phyloP scores from a whole-genome alignment of 805 yeast genomes.

The Geotrichum ghanense region DNA sequence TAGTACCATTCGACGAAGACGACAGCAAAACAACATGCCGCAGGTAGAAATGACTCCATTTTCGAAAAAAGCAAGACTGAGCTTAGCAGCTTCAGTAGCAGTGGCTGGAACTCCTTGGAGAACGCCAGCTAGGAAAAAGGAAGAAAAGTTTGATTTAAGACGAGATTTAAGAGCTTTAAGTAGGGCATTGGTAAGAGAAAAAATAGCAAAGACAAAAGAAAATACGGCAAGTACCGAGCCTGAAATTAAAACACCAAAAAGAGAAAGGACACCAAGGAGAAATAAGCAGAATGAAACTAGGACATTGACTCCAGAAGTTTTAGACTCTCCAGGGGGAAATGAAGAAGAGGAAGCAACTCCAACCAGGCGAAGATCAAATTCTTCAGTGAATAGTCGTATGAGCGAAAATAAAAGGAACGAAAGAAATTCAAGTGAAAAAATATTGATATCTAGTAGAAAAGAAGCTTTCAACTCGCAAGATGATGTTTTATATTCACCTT shows the following conservation, averaged over 20 bases:
- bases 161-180: constrained; percentile 15
- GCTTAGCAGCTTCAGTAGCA: not conserved
- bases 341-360: not conserved
- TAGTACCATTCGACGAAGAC: constrained; percentile 3
- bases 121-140: not conserved
- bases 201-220: constrained; percentile 1
- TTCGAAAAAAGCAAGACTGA: not conserved
- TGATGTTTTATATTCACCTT: no score
- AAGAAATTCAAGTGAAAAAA: no score
- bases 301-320: not conserved
- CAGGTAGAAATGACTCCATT: not conserved
- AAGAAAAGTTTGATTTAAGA: constrained; percentile 9
- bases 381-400: not conserved
- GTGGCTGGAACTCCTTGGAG: not conserved
- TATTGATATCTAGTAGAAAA: no score
- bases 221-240: not conserved
- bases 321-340: not conserved
- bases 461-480: not conserved
- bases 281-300: no score
- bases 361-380: not conserved
- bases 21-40: not conserved
- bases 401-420: no score
- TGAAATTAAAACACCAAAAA: not conserved
- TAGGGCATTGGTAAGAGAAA: constrained; percentile 13
- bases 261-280: not conserved